Evolutionary conservation across 2,329 filamentous ascomycete species (phyloP).

Genomic region (Fusarium sp.): DNA sequence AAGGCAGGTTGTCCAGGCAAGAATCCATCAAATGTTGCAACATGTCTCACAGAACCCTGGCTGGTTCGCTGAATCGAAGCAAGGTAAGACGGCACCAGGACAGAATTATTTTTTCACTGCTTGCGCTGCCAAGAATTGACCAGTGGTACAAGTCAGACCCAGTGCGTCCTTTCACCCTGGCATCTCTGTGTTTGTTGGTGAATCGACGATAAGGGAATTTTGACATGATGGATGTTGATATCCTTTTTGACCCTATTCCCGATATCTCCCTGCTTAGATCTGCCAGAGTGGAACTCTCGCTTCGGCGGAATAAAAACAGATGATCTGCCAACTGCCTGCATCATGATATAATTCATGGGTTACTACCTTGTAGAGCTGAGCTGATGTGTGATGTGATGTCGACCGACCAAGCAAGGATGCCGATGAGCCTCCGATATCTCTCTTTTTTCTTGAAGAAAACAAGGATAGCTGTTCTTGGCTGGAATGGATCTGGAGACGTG

Average conservation of each 20-base stretch:
- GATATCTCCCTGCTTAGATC: conserved; percentile 21
- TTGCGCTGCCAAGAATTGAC: conserved; percentile 29
- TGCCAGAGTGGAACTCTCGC: conserved; percentile 15
- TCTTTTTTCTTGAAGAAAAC: conserved; percentile 16
- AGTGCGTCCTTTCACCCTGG: conserved; percentile 15
- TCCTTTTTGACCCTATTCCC: conserved; percentile 22
- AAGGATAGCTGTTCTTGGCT: conserved; percentile 37
- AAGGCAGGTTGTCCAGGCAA: conserved; percentile 36
- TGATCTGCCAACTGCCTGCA: conserved; percentile 29
- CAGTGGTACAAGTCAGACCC: conserved; percentile 20
- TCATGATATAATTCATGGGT: conserved; percentile 21
- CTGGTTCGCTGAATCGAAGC: conserved; percentile 26
- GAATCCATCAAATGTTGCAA: conserved; percentile 17
- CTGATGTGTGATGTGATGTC: conserved; percentile 1
- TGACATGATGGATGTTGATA: conserved; percentile 1
- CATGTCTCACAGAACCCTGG: conserved; percentile 34
- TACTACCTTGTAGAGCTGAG: conserved; percentile 6
- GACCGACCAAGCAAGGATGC: conserved; percentile 17
- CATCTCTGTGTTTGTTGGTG: conserved; percentile 11
- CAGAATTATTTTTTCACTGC: neutral
- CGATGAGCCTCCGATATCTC: conserved; percentile 25
- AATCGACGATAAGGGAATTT: conserved; percentile 7
- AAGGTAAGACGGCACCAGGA: conserved; percentile 20
- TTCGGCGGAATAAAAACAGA: conserved; percentile 4
- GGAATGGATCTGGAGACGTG: conserved; percentile 29